phyloP scores from a whole-genome alignment of 345 rosid genomes.

The Eucalyptus camaldulensis region DNA sequence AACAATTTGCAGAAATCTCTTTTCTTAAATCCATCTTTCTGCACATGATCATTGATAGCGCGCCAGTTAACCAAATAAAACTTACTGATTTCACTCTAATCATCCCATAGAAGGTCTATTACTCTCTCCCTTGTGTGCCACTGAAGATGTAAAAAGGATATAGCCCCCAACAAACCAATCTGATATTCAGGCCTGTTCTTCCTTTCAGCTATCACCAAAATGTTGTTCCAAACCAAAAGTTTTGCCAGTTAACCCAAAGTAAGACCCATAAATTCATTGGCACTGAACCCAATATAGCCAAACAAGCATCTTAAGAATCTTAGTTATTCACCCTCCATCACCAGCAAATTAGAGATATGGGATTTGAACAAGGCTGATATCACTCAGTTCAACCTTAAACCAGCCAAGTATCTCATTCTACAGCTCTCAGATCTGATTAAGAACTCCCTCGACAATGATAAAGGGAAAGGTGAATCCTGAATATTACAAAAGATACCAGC shows the following conservation, averaged over 20 bases:
- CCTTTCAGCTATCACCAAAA: background rate
- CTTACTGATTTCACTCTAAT: background rate
- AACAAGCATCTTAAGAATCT: background rate
- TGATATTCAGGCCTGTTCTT: background rate
- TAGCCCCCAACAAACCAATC: background rate
- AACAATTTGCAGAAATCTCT: background rate
- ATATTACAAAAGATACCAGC: background rate
- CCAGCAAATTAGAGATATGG: background rate
- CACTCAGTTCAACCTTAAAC: background rate
- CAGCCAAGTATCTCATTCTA: background rate
- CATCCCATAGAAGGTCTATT: background rate
- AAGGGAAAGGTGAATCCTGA: background rate
- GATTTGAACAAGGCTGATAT: background rate
- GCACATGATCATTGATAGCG: background rate
- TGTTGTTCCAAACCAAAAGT: background rate
- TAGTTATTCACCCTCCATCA: background rate
- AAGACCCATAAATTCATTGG: background rate
- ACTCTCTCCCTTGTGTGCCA: background rate
- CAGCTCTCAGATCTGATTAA: background rate
- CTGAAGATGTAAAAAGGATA: background rate
- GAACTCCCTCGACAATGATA: background rate
- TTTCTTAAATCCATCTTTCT: background rate
- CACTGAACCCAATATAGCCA: background rate
- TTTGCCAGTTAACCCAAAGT: background rate
- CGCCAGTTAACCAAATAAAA: background rate